Percentiles rank a stretch among this genome's conserved stretches.
Evolutionary conservation across 2,329 filamentous ascomycete species (phyloP).

Genomic region (Sarocladium strictum): DNA sequence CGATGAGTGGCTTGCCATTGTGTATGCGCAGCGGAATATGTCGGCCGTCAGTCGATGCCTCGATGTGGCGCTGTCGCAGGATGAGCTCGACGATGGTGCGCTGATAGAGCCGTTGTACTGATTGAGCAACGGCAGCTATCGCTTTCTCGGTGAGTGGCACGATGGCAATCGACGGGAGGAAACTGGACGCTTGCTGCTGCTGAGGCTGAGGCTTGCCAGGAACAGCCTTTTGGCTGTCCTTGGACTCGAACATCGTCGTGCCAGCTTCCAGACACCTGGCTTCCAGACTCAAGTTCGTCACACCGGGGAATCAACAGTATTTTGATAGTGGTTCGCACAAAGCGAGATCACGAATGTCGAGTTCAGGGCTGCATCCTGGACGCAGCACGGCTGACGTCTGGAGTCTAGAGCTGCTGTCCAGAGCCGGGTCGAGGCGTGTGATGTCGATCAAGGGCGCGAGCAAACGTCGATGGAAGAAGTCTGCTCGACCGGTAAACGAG

Average conservation of each 20-base stretch:
- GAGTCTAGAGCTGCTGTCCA: not conserved
- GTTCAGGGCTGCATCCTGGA: not conserved
- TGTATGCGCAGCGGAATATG: slow-evolving; percentile 37
- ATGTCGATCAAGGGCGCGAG: not conserved
- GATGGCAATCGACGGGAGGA: no score
- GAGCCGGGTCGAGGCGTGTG: not conserved
- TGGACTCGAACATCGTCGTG: not conserved
- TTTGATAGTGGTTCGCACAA: not conserved
- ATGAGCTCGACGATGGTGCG: slow-evolving; percentile 41
- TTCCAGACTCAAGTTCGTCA: not conserved
- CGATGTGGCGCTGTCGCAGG: slow-evolving; percentile 60
- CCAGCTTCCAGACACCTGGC: not conserved
- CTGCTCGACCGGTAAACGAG: not conserved
- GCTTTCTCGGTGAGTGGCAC: not conserved
- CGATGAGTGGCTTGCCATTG: slow-evolving; percentile 34
- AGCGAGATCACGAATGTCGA: not conserved
- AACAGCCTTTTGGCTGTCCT: not conserved
- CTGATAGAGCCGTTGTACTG: slow-evolving; percentile 24
- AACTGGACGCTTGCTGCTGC: not conserved
- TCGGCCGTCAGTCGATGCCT: slow-evolving; percentile 65
- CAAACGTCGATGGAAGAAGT: no score
- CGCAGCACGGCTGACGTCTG: not conserved
- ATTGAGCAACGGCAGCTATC: not conserved
- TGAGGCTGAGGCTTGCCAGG: not conserved
- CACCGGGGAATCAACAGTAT: not conserved